phyloP scores from a whole-genome alignment of 1,139 yeast genomes.

The Kodamaea sp. region DNA sequence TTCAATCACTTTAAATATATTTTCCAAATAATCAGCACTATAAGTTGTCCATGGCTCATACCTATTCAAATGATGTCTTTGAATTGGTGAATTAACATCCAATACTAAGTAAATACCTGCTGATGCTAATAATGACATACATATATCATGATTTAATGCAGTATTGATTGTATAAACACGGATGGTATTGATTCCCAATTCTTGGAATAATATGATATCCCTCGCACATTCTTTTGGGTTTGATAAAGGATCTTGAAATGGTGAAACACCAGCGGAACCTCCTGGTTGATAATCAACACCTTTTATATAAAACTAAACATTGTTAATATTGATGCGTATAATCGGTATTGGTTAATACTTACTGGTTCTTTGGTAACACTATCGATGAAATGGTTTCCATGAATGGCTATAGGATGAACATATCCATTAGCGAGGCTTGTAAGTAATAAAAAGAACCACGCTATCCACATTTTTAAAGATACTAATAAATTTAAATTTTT shows the following conservation, averaged over 20 bases:
- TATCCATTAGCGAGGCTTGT: slow-evolving; percentile 16
- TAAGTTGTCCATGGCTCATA: slow-evolving; percentile 89
- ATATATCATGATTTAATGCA: slow-evolving; percentile 75
- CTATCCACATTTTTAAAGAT: no score
- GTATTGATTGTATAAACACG: slow-evolving; percentile 87
- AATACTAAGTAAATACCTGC: slow-evolving; percentile 90
- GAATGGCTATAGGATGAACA: slow-evolving; percentile 58
- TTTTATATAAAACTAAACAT: slow-evolving; percentile 60
- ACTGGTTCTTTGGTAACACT: slow-evolving; percentile 74
- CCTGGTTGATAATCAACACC: slow-evolving; percentile 91
- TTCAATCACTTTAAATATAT: slow-evolving; percentile 75
- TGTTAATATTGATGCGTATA: slow-evolving; percentile 8
- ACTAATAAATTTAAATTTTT: no score
- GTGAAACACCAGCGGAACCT: slow-evolving; percentile 67
- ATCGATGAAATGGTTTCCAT: slow-evolving; percentile 72
- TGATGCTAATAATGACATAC: slow-evolving; percentile 86
- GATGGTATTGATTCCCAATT: slow-evolving; percentile 76
- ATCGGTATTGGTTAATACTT: slow-evolving; percentile 26
- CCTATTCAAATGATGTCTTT: slow-evolving; percentile 74
- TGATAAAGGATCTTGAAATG: slow-evolving; percentile 64
- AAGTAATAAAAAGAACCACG: no score
- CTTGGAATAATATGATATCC: slow-evolving; percentile 69
- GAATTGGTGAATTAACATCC: slow-evolving; percentile 86
- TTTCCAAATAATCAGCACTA: slow-evolving; percentile 62
- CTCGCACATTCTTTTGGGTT: slow-evolving; percentile 67